Percentiles rank a stretch among this genome's conserved stretches.
These are phyloP conservation scores for Fusarium chuoi DNA, from an alignment of 2,329 filamentous ascomycete genomes.

Conservation along the genomic window DNA sequence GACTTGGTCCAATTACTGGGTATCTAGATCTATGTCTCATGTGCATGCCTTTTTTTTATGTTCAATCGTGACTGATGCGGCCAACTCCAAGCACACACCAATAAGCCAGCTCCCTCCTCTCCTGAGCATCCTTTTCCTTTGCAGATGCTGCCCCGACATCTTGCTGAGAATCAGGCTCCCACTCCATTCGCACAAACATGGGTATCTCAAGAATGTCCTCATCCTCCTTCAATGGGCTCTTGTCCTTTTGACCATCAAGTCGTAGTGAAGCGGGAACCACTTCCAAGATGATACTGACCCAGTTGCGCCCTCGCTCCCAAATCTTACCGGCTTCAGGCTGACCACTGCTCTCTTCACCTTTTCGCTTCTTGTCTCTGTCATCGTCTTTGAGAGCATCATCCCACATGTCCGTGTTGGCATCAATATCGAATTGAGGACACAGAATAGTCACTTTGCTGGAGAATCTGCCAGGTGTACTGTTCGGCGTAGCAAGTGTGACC, in stretches of 20 bases:
- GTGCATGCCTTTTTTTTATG: conserved; percentile 24
- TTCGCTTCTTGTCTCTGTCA: conserved; percentile 51
- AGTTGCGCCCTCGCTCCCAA: conserved; percentile 94
- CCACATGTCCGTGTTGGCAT: conserved; percentile 87
- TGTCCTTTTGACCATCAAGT: conserved; percentile 52
- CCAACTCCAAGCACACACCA: conserved; percentile 95
- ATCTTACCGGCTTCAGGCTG: conserved; percentile 89
- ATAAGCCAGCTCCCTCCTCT: conserved; percentile 90
- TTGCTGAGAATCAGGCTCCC: conserved; percentile 77
- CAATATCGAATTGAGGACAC: conserved; percentile 93
- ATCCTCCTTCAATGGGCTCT: conserved; percentile 64
- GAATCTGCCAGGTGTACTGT: conserved; percentile 79
- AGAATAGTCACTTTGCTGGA: conserved; percentile 87
- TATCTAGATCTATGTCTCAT: conserved; percentile 53
- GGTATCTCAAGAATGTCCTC: conserved; percentile 85
- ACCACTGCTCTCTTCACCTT: conserved; percentile 54
- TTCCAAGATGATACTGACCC: conserved; percentile 93
- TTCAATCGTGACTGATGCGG: conserved; percentile 69
- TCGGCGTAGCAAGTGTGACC: conserved; percentile 87
- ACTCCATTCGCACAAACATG: conserved; percentile 91
- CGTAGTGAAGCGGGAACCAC: conserved; percentile 74
- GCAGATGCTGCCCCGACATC: conserved; percentile 67
- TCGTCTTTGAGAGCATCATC: conserved; percentile 84
- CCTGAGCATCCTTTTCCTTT: conserved; percentile 70
- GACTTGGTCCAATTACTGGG: conserved; percentile 48